Evolutionary conservation across 306 rosid species (phyloP), one percentile per base, ranked within the genome.

Genomic region (Urtica urens): DNA sequence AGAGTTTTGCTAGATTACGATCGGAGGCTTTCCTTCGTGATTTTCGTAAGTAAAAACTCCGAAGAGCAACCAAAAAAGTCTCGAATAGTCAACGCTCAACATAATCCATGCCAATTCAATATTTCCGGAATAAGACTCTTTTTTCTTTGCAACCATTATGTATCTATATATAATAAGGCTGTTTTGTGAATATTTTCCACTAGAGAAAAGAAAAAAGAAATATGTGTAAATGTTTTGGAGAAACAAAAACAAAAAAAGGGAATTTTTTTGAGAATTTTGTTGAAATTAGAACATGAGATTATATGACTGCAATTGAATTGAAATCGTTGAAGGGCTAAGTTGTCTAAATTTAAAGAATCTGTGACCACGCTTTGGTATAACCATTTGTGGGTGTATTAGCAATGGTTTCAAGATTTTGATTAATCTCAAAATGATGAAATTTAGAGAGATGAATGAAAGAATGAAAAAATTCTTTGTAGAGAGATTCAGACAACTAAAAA

Each of bases 21-120:
- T 87, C 85, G 86, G 81, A 69, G 94, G 87, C 76, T 87, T 83
- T 57, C 93, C 93, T 44, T 75, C 80, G 20, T 78, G 87, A 29
- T 80, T 71, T 68, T 87, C 96, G 19, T 83, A 73, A 0, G 79
- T 73, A 47, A 72, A 78, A 24, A 76, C 77, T 17, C 84, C 59
- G 50, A 70, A 75, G 38, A 79, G 60, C 40, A 72, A 55, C 79
- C 87, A 80, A 53, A 80, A 76, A 45, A 68, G 70, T 52, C 72
- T 69, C 16, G 87, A 78, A 68, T 80, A 83, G 73, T 77, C 77
- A 49, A 78, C 77, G 51, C 84, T 60, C 1, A 67, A 62, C 80
- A 78, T 65, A 34, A 65, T 71, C 79, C 78, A 77, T 26, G 54
- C 65, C 76, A 75, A 70, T 63, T 72, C 75, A 66, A 77, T 67